phyloP scores from a whole-genome alignment of 2,329 filamentous ascomycete genomes.

The Hymenoscyphus linearis region DNA sequence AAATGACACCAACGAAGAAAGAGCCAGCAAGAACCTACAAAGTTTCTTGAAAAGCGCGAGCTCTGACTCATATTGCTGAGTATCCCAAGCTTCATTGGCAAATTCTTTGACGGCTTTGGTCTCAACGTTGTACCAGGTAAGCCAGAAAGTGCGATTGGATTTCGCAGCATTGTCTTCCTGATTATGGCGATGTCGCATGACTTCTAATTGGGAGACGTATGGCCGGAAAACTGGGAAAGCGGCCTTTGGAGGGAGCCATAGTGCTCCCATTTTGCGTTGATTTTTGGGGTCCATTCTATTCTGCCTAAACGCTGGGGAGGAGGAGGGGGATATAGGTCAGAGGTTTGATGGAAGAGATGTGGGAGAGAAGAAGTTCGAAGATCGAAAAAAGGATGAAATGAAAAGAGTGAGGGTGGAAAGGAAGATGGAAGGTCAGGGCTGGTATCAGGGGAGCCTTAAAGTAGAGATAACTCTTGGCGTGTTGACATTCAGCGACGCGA shows the following conservation, averaged over 20 bases:
- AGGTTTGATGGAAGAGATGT: no score
- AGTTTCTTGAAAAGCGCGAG: not conserved
- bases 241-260: not conserved
- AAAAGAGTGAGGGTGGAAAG: no score
- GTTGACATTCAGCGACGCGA: no score
- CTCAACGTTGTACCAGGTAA: not conserved
- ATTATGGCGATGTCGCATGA: not conserved
- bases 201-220: not conserved
- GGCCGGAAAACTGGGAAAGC: not conserved
- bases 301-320: not conserved
- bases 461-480: no score
- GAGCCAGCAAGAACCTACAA: not conserved
- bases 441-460: no score
- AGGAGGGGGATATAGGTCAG: no score
- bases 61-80: conserved; percentile 1
- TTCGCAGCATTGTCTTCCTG: not conserved
- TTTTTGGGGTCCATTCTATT: not conserved
- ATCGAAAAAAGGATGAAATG: no score
- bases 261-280: not conserved
- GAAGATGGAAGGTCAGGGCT: no score
- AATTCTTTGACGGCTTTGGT: not conserved
- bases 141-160: not conserved
- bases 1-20: not conserved
- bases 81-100: not conserved
- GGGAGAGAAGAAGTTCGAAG: no score